Evolutionary conservation across 306 rosid genomes (phyloP).

Genomic region (Fragaria iinumae): DNA sequence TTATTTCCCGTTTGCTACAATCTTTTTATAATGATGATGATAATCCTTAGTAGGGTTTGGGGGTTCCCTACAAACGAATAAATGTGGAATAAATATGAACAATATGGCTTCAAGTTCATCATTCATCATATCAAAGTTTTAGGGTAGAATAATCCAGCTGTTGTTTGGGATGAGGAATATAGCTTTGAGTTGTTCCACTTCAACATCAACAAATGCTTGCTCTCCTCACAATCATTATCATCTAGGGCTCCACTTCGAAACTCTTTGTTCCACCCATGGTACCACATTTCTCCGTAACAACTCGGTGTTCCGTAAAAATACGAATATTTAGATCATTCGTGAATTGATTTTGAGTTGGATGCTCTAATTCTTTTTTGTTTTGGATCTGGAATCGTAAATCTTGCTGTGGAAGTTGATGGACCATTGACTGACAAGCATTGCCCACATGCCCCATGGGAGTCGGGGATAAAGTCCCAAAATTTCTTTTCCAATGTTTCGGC

Average conservation of each 20-base stretch:
- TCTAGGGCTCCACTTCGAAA: neutral
- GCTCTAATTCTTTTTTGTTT: neutral
- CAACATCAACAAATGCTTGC: neutral
- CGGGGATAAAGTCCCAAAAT: constrained; percentile 3
- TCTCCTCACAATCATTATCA: neutral
- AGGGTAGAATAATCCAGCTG: constrained; percentile 17
- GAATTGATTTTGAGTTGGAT: neutral
- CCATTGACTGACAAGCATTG: constrained; percentile 1
- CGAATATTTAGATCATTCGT: neutral
- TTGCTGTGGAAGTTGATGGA: neutral
- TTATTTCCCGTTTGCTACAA: neutral
- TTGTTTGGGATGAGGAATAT: neutral
- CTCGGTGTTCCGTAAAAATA: neutral
- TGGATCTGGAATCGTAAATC: neutral
- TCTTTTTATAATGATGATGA: neutral
- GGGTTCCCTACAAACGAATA: neutral
- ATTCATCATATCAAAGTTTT: neutral
- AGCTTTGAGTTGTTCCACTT: neutral
- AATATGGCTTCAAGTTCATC: neutral
- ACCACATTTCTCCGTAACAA: neutral
- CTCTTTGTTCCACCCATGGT: neutral
- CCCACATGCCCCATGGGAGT: constrained; percentile 5
- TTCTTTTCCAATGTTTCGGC: constrained; percentile 8
- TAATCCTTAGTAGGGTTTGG: constrained; percentile 2
- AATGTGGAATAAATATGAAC: neutral